Evolutionary conservation across 2,329 filamentous ascomycete species (phyloP).

Genomic region (Fusarium aywerte): DNA sequence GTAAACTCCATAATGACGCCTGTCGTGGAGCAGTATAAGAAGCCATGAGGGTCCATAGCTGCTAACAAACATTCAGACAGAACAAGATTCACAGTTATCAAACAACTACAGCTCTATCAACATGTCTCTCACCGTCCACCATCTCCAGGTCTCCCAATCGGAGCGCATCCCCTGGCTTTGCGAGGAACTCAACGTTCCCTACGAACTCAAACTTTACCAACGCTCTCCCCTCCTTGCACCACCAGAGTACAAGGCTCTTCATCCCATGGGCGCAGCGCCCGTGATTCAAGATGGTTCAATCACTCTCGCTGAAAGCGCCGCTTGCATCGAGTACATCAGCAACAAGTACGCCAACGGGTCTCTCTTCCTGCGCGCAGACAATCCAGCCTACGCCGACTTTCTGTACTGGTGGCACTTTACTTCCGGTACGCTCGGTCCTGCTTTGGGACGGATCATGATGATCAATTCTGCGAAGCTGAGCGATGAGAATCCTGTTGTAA

Average conservation of each 20-base stretch:
- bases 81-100: background rate
- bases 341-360: constrained; percentile 62
- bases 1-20: constrained; percentile 13
- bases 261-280: constrained; percentile 67
- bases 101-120: background rate
- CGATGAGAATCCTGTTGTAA: constrained; percentile 43
- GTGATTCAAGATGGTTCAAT: constrained; percentile 66
- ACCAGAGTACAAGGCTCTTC: constrained; percentile 42
- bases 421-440: constrained; percentile 58
- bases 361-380: constrained; percentile 57
- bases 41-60: background rate
- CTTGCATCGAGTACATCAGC: constrained; percentile 71
- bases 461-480: constrained; percentile 37
- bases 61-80: background rate
- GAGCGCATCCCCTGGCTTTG: constrained; percentile 73
- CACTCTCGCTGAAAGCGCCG: constrained; percentile 68
- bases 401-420: constrained; percentile 73
- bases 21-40: constrained; percentile 10
- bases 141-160: constrained; percentile 68
- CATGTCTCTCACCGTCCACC: constrained; percentile 58
- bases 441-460: constrained; percentile 52
- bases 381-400: constrained; percentile 67
- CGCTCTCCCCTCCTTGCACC: constrained; percentile 37
- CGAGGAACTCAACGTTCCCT: constrained; percentile 69
- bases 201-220: constrained; percentile 49